phyloP scores from a whole-genome alignment of 345 rosid species.

The Lepidium aucheri region DNA sequence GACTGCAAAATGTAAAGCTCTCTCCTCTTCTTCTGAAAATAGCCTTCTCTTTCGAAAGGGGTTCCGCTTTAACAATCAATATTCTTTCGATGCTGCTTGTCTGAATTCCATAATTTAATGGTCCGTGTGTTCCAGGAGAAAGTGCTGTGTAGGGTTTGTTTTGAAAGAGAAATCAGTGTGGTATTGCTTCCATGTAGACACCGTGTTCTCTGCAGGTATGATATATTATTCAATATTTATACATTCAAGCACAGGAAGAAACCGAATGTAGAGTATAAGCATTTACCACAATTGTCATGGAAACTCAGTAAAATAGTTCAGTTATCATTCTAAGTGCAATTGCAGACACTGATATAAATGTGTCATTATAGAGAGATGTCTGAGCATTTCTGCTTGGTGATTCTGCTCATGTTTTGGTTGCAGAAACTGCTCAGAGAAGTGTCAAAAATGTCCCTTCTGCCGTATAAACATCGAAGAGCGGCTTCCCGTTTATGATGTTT shows the following conservation, averaged over 20 bases:
- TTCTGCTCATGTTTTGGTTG: slow-evolving; percentile 20
- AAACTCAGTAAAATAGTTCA: not conserved
- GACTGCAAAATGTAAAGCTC: slow-evolving; percentile 75
- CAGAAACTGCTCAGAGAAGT: slow-evolving; percentile 87
- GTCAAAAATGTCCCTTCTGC: slow-evolving; percentile 92
- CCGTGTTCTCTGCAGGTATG: slow-evolving; percentile 86
- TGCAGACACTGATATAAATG: not conserved
- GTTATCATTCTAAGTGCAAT: not conserved
- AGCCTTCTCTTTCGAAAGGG: not conserved
- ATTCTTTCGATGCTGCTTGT: not conserved
- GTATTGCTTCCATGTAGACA: slow-evolving; percentile 96
- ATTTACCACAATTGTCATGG: not conserved
- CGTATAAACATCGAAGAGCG: slow-evolving; percentile 67
- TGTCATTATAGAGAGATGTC: not conserved
- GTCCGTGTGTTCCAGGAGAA: slow-evolving; percentile 56
- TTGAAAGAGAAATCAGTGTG: slow-evolving; percentile 77
- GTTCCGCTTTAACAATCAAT: not conserved
- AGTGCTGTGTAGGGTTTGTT: slow-evolving; percentile 88
- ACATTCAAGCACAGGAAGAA: not conserved
- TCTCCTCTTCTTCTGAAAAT: not conserved
- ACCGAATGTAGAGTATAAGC: not conserved
- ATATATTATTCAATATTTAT: not conserved
- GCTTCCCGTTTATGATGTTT: slow-evolving; percentile 84
- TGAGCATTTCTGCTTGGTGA: not conserved
- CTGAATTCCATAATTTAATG: not conserved